phyloP scores from a whole-genome alignment of 1,284 basidiomycete species.

The Trametes pubescens region DNA sequence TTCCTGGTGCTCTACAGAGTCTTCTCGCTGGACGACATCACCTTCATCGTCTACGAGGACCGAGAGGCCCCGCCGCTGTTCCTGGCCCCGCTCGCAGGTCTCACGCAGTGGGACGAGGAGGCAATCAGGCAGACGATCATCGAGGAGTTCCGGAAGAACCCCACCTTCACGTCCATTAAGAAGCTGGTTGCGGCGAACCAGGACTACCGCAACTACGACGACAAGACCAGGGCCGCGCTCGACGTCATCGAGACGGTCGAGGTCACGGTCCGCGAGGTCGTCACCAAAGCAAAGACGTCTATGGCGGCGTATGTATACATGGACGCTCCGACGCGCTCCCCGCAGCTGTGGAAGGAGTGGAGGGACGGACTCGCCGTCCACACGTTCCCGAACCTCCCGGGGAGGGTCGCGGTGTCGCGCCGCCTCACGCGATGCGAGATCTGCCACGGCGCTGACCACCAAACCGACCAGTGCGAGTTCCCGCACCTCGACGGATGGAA shows the following conservation, averaged over 20 bases:
- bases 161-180: too few relatives aligned
- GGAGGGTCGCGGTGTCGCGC: neutral
- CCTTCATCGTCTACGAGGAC: too few relatives aligned
- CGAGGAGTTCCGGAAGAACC: too few relatives aligned
- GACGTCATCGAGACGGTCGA: neutral
- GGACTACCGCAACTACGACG: too few relatives aligned
- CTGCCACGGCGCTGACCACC: neutral
- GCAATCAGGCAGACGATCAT: too few relatives aligned
- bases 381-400: neutral
- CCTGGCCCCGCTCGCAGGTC: too few relatives aligned
- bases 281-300: neutral
- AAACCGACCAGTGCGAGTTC: neutral
- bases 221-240: neutral
- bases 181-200: too few relatives aligned
- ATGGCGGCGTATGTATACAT: neutral
- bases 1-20: too few relatives aligned
- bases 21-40: too few relatives aligned
- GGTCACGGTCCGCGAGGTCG: neutral
- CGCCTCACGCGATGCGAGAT: neutral
- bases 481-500: neutral
- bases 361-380: neutral
- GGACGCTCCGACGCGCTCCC: neutral
- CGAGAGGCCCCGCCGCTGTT: too few relatives aligned
- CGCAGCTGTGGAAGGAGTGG: neutral
- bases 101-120: too few relatives aligned